These are phyloP conservation scores for Sugiyamaella chiloensis DNA, from an alignment of 805 yeast species.

Conservation along the genomic window DNA sequence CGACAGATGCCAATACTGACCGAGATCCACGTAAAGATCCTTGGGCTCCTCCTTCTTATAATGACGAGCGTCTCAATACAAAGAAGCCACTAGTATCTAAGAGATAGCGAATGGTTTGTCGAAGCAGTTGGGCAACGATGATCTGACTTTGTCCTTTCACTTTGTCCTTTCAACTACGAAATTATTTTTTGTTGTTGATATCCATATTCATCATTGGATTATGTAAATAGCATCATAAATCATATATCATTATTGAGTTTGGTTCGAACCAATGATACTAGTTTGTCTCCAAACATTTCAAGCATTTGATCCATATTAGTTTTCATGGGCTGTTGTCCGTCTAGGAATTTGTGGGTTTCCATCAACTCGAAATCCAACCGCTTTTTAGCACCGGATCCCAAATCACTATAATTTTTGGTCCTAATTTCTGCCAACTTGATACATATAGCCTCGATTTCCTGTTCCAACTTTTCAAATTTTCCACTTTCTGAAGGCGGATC, in stretches of 20 bases:
- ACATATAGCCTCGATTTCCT: background rate
- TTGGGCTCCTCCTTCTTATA: constrained; percentile 3
- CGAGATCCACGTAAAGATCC: background rate
- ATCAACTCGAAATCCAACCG: background rate
- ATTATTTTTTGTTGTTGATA: no score
- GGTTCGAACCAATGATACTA: constrained; percentile 16
- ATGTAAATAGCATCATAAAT: constrained; percentile 1
- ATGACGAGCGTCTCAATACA: constrained; percentile 7
- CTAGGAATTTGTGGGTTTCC: background rate
- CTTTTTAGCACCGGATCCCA: background rate
- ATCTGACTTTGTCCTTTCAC: no score
- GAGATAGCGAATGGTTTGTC: no score
- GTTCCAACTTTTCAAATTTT: background rate
- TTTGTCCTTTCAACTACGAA: no score
- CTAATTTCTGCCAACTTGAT: background rate
- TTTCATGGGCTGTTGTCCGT: background rate
- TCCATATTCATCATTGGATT: no score
- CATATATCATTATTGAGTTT: constrained; percentile 2
- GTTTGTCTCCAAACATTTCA: constrained; percentile 26
- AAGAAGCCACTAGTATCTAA: constrained; percentile 3
- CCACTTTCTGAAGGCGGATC: no score
- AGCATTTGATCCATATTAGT: constrained; percentile 19
- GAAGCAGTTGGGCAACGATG: no score
- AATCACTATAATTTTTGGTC: background rate
- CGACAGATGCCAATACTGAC: background rate